Evolutionary conservation across 305 asterid species (phyloP).

Genomic region (Lippia alba): DNA sequence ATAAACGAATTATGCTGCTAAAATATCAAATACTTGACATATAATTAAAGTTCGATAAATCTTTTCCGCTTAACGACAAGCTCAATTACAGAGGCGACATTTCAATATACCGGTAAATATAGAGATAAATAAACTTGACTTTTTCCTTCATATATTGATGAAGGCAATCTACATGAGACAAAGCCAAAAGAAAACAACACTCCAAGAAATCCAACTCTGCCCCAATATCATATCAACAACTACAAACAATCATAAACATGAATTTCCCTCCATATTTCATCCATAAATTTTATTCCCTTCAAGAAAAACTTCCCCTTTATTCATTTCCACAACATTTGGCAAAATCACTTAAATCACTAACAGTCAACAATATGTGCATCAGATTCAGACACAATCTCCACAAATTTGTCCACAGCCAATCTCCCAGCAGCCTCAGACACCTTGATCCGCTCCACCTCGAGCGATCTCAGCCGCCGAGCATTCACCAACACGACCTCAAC

Average conservation of each 20-base stretch:
- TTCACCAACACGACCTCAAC: constrained; percentile 55
- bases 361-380: background rate
- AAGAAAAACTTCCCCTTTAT: constrained; percentile 13
- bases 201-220: background rate
- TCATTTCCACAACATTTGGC: constrained; percentile 17
- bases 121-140: no score
- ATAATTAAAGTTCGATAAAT: no score
- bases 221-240: no score
- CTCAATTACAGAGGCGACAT: no score
- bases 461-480: constrained; percentile 41
- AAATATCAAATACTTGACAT: no score
- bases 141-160: no score
- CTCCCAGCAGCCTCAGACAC: constrained; percentile 46
- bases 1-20: no score
- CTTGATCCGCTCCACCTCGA: constrained; percentile 67
- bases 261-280: background rate
- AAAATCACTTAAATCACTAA: background rate
- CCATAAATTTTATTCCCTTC: background rate
- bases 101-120: no score
- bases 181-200: no score
- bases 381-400: constrained; percentile 49
- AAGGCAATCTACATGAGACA: no score
- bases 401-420: constrained; percentile 43
- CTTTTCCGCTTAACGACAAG: no score
- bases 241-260: no score